Conservation (phyloP, 2,329 filamentous ascomycete genomes). For the Rhynchosporium graminicola region DNA sequence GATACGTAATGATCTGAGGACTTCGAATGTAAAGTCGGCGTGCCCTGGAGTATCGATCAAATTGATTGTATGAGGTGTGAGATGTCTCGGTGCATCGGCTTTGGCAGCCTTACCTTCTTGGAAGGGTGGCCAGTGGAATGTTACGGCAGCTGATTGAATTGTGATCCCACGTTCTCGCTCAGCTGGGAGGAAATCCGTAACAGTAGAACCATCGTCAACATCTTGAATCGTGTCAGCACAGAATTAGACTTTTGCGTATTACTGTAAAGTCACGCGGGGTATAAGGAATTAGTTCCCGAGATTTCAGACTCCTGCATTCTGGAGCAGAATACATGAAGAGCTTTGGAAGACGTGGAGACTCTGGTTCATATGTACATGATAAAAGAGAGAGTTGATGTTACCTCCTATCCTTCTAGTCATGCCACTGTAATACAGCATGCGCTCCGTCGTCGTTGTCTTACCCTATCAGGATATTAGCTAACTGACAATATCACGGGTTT, state of each 20-base stretch:
- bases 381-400: constrained; percentile 36
- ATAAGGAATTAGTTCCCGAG: no score
- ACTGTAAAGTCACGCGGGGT: not conserved
- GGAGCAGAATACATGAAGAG: no score
- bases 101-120: constrained; percentile 26
- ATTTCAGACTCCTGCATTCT: no score
- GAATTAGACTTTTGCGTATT: not conserved
- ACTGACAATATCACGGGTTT: not conserved
- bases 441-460: constrained; percentile 98
- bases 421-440: constrained; percentile 97
- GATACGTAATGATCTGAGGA: constrained; percentile 84
- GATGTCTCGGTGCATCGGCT: constrained; percentile 51
- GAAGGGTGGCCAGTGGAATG: constrained; percentile 83
- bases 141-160: constrained; percentile 95
- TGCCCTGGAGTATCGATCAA: constrained; percentile 96
- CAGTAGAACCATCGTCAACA: constrained; percentile 94
- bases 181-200: constrained; percentile 93
- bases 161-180: constrained; percentile 93
- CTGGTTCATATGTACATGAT: not conserved
- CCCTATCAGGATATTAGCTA: constrained; percentile 52
- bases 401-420: constrained; percentile 81
- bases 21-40: constrained; percentile 96
- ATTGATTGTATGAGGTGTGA: constrained; percentile 71
- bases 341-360: not conserved
- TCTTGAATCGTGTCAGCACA: constrained; percentile 49